Evolutionary conservation across 2,329 filamentous ascomycete genomes (phyloP), one percentile per base, ranked within the genome.

Genomic region (Verticillium nonalfalfae): DNA sequence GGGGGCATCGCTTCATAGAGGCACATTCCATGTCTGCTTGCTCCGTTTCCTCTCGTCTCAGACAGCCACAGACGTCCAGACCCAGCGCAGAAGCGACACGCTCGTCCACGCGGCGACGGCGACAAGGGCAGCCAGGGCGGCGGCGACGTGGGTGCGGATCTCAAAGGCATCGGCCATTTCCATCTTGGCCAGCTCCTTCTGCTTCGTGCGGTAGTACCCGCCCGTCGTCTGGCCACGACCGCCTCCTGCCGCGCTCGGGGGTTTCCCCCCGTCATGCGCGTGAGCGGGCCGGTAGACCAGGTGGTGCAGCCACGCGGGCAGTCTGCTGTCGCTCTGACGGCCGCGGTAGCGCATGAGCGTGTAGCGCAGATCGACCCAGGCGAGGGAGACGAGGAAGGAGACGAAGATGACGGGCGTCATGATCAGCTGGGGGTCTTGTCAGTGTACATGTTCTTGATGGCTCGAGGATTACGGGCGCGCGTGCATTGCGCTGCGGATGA

Each of bases 101-200:
- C 63, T 60, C 5, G 60, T 69, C 73, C 72, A 76, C 1, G 68
- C 31, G 4, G 67, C 65, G 6, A 66, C 66, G 15, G 75, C 66
- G 4, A 69, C 66, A 34, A 75, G 66, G 18, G 79, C 68, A 9
- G 74, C 75, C 67, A 90, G 69, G 1, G 73, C 75, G 4, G 80
- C 69, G 31, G 88, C 73, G n/a, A 90, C 79, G 21, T 75, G 75
- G 11, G 76, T 74, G 31, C 85, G 79, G 70, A 89, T 76, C 69
- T 83, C 81, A 65, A 90, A 85, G 3, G 87, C 87, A 68, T 90
- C 86, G 3, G 78, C 78, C 15, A 86, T 79, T 70, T 90, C 85
- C 77, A 87, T 76, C 69, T 76, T 81, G 68, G 87, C 80, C 59
- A 90, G 75, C 70, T 86, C 85, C 63, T 81, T 77, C 73, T 86